Percentiles rank a stretch among this genome's conserved stretches.
phyloP scores from a whole-genome alignment of 1,284 basidiomycete species.

The Neotropicomus parvogracilis region DNA sequence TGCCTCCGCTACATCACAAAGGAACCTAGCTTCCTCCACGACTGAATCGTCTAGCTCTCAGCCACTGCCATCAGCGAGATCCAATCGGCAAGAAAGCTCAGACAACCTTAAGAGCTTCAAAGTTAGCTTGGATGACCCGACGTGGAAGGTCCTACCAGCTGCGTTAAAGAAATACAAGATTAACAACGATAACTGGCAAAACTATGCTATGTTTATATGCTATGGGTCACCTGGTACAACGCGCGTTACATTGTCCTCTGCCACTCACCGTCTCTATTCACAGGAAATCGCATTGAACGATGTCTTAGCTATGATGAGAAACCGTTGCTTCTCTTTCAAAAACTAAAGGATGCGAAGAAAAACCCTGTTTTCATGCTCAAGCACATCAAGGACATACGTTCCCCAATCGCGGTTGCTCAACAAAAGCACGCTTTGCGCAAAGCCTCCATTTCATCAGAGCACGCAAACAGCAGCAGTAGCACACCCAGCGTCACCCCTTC shows the following conservation, averaged over 20 bases:
- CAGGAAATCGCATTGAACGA: conserved; percentile 81
- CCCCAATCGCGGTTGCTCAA: conserved; percentile 91
- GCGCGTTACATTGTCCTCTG: background rate
- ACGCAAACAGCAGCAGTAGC: conserved; percentile 14
- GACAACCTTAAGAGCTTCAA: conserved; percentile 86
- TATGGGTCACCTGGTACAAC: conserved; percentile 83
- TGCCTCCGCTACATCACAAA: conserved; percentile 24
- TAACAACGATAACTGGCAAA: conserved; percentile 97
- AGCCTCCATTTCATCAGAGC: conserved; percentile 45
- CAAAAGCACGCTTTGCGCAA: conserved; percentile 88
- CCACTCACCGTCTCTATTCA: background rate
- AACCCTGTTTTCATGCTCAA: conserved; percentile 99
- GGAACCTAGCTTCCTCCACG: conserved; percentile 27
- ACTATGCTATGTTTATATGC: conserved; percentile 99
- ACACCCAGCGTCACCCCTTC: conserved; percentile 23
- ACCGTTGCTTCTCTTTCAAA: conserved; percentile 93
- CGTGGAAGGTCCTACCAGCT: conserved; percentile 96
- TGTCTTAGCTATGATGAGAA: conserved; percentile 98
- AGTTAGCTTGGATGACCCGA: conserved; percentile 92
- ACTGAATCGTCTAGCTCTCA: conserved; percentile 35
- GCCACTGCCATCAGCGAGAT: conserved; percentile 30
- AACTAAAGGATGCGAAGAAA: conserved; percentile 94
- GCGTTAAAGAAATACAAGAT: conserved; percentile 99
- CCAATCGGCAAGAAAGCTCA: conserved; percentile 62
- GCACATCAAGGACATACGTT: conserved; percentile 97